These are phyloP conservation scores for Hypoxylon fuscum DNA, from an alignment of 495 filamentous ascomycete species.

Conservation along the genomic window DNA sequence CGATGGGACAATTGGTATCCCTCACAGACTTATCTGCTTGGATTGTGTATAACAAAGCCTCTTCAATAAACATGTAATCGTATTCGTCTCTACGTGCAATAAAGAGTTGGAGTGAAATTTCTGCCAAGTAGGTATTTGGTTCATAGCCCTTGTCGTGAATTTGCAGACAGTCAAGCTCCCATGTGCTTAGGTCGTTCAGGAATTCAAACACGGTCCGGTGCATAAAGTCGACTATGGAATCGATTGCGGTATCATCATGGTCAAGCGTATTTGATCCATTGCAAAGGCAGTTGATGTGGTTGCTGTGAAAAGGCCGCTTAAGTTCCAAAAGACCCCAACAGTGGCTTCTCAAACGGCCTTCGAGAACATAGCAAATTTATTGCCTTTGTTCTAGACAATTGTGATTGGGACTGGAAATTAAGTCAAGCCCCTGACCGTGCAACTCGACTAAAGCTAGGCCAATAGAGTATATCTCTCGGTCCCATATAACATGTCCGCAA, in stretches of 20 bases:
- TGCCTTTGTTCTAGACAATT: not conserved
- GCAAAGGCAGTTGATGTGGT: constrained; percentile 2
- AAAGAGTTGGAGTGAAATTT: not conserved
- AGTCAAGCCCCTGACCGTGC: not conserved
- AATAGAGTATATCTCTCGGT: not conserved
- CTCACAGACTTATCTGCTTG: not conserved
- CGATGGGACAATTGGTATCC: not conserved
- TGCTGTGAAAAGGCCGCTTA: no score
- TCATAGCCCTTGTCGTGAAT: not conserved
- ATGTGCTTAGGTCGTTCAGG: constrained; percentile 9
- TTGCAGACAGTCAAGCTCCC: constrained; percentile 28
- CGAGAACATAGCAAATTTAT: constrained; percentile 18
- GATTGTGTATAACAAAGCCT: not conserved
- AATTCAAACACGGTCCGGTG: constrained; percentile 36
- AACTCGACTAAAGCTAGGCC: not conserved
- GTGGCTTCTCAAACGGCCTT: constrained; percentile 34
- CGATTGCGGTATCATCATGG: not conserved
- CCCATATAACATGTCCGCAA: constrained; percentile 8
- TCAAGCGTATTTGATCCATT: not conserved
- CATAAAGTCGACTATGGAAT: constrained; percentile 31
- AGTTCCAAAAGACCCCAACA: constrained; percentile 35
- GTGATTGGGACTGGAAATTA: not conserved
- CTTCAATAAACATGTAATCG: no score
- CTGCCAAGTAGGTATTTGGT: not conserved
- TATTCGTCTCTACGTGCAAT: no score